Base-by-base conservation (phyloP, 2,329 filamentous ascomycete genomes). In the Ophiostoma perfectum region DNA sequence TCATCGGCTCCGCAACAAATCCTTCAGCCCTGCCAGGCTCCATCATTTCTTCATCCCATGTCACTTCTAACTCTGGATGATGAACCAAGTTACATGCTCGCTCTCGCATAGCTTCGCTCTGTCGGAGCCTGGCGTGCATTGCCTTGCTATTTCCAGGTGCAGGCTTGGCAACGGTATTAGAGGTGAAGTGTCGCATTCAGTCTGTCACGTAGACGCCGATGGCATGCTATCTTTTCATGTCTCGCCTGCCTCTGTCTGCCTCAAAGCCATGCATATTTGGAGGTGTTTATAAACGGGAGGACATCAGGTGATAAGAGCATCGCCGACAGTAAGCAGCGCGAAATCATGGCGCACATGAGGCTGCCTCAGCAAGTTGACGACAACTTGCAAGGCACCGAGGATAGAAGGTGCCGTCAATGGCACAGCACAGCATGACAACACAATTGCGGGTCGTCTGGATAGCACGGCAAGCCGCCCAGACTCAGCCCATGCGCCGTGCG, bases 391-490 rank as follows among this genome's bases (percentile, higher is more conserved):
- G 27, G 27, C 27, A 36, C 49, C 4, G 8, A 6, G 47, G 6
- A 49, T n/a, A 49, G 14, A n/a, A 49, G 2, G 42, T 44, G 12
- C 42, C 8, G 3, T 44, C 47, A 18, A 27, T 27, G 27, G 27
- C 27, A 27, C 14, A 27, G 18, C 16, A 52, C 47, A 52, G 5
- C 42, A 44, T 12, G 42, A 44, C 42, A 44, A 12, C 42, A 44
- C 45, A 47, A 47, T 5, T 47, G 45, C 12, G 12, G 45, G 45
- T 16, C 42, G 14, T 45, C 42, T 16, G 45, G 49, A 36, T 11
- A 55, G 14, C 47, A 52, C 49, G 49, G 49, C 49, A 55, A 55
- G 49, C 18, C 49, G 49, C 49, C 49, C 49, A 55, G 49, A n/a
- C 12, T 55, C 49, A 27, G 49, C 49, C 27, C 49, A 55, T 55